Evolutionary conservation across 345 rosid species (phyloP).

Genomic region (Psidium friedrichsthalianum): DNA sequence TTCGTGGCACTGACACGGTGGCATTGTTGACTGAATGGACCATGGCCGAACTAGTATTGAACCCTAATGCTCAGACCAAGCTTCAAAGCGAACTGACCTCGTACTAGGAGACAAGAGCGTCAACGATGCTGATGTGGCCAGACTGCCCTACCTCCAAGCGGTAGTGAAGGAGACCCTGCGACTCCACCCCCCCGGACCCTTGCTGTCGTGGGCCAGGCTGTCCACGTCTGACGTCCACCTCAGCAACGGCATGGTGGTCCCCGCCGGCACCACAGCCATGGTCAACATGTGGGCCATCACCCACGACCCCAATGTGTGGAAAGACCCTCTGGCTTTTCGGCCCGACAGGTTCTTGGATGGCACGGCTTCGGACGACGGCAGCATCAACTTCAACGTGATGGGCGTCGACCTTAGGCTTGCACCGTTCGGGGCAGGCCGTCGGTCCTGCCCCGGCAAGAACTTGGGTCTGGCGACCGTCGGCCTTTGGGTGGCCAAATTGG

Average conservation of each 20-base stretch:
- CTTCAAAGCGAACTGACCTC: constrained; percentile 9
- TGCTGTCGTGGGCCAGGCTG: constrained; percentile 47
- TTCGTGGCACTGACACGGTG: constrained; percentile 44
- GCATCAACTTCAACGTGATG: constrained; percentile 19
- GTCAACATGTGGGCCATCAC: constrained; percentile 60
- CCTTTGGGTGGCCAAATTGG: constrained; percentile 39
- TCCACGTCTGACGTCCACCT: constrained; percentile 41
- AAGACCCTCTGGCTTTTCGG: constrained; percentile 18
- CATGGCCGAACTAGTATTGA: constrained; percentile 32
- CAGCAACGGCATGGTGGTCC: constrained; percentile 36
- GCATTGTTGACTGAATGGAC: constrained; percentile 41
- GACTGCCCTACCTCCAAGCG: constrained; percentile 25
- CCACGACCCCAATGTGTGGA: constrained; percentile 36
- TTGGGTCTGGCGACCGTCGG: constrained; percentile 27
- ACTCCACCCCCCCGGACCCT: constrained; percentile 44
- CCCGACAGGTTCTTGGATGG: constrained; percentile 27
- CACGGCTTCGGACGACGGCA: constrained; percentile 1
- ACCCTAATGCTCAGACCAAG: constrained; percentile 24
- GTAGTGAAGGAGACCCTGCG: constrained; percentile 44
- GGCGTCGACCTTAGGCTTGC: constrained; percentile 38
- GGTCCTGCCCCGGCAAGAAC: constrained; percentile 47
- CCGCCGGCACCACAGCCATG: constrained; percentile 35
- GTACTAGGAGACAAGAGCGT: neutral
- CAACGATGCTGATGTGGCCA: constrained; percentile 18
- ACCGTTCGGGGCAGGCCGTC: constrained; percentile 56